Evolutionary conservation across 1,284 basidiomycete species (phyloP).

Genomic region (Sanghuangporus weigelae): DNA sequence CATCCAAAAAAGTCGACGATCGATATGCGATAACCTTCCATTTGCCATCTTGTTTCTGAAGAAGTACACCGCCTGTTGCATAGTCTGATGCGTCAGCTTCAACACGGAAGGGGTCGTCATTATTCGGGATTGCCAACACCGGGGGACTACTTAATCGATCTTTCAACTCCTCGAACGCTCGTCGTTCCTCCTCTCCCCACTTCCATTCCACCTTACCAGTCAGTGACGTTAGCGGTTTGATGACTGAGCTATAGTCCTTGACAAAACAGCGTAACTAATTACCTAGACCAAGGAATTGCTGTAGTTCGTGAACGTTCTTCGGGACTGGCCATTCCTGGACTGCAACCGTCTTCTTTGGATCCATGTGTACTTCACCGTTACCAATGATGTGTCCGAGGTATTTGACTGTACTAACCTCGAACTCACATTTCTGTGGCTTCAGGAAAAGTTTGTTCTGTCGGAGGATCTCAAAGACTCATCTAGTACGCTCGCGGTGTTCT

Average conservation of each 20-base stretch:
- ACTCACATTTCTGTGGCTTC: no score
- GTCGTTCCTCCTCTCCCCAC: not conserved
- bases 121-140: not conserved
- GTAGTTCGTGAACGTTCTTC: slow-evolving; percentile 18
- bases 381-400: not conserved
- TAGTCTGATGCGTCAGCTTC: not conserved
- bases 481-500: no score
- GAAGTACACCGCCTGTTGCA: no score
- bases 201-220: not conserved
- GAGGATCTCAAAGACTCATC: no score
- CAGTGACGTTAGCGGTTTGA: not conserved
- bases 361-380: not conserved
- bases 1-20: slow-evolving; percentile 22
- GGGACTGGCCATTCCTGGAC: no score
- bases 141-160: not conserved
- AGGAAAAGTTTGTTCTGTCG: no score
- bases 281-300: slow-evolving; percentile 21
- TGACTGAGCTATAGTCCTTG: not conserved
- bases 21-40: slow-evolving; percentile 19
- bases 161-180: not conserved
- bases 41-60: not conserved
- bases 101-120: not conserved
- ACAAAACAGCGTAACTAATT: slow-evolving; percentile 23
- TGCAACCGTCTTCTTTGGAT: slow-evolving; percentile 20
- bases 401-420: not conserved